Base-by-base conservation (phyloP, 306 rosid genomes). In the Medicago ruthenica region DNA sequence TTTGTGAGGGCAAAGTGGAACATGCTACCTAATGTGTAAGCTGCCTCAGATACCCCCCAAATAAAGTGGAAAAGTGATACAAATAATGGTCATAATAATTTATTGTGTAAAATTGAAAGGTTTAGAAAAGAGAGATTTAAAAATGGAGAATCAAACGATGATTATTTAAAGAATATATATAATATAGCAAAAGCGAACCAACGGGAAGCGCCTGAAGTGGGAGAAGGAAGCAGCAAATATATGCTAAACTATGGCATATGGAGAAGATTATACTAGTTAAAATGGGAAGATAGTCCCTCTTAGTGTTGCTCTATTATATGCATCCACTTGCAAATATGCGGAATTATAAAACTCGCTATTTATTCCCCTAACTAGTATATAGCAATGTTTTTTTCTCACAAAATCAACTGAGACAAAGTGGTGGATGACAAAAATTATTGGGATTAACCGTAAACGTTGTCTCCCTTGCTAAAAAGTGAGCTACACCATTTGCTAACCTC, bases 1-100 rank as follows among this genome's bases (percentile, higher is more conserved):
- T 69, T 54, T 84, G 92, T 66, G 74, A 81, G 61, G 70, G 59
- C 78, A 84, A 84, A 84, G 89, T 84, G 92, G 89, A 85, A 86
- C 96, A 88, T 81, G 87, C 84, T 71, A 84, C 90, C 89, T 75
- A 72, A 59, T 53, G 72, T 70, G 87, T 48, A 40, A 67, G 84
- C 89, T 79, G 81, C 80, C 74, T 24, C 67, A 21, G n/a, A 82
- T 78, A 22, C 50, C 77, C 20, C 20, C 65, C 18, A 60, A 60
- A 67, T 61, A 47, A 65, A 78, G 74, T 66, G 10, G 8, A 17
- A 79, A 67, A 67, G 68, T 14, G 22, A 54, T 20, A 15, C 39
- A 54, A 82, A 22, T 77, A 34, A 68, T 63, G 78, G 10, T 36
- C n/a, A 44, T 42, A 44, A 71, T 66, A 24, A 16, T 78, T 72